A percentile compares a stretch with the other conserved stretches of the same genome.
Conservation (phyloP, 306 rosid species). For the Prunus mume region DNA sequence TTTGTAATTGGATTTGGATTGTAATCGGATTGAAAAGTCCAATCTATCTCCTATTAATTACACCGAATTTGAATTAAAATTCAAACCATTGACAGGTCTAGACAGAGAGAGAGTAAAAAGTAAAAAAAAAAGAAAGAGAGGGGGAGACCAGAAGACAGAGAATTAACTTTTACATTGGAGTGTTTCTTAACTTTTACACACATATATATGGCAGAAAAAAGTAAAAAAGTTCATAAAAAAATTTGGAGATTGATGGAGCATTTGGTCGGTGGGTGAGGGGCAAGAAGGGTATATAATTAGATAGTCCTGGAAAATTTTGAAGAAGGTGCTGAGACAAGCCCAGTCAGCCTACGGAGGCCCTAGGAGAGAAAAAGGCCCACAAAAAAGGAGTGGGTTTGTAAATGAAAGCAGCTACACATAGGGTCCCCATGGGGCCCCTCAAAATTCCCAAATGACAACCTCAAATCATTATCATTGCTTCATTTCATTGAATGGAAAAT, state of each 20-base stretch:
- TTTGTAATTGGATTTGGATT: no score
- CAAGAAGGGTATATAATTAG: neutral
- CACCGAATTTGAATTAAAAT: no score
- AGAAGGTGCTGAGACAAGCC: neutral
- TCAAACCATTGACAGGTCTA: no score
- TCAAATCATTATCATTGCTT: neutral
- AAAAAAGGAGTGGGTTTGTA: neutral
- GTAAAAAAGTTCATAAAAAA: neutral
- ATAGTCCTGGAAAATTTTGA: neutral
- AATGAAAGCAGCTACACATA: neutral
- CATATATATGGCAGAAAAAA: no score
- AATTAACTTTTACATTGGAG: no score
- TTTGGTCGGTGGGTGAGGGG: neutral
- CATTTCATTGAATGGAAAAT: neutral
- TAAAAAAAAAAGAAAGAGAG: no score
- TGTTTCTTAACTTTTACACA: no score
- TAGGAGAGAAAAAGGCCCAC: neutral
- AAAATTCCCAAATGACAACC: neutral
- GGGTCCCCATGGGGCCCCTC: neutral
- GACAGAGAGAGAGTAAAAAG: no score
- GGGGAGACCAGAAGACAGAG: no score
- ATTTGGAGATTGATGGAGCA: neutral
- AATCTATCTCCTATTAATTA: no score
- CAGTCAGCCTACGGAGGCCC: neutral
- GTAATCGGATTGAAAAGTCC: no score